A percentile compares a stretch with the other conserved stretches of the same genome.
Conservation (phyloP, 2,329 filamentous ascomycete genomes). For the Magnaporthales sp. region DNA sequence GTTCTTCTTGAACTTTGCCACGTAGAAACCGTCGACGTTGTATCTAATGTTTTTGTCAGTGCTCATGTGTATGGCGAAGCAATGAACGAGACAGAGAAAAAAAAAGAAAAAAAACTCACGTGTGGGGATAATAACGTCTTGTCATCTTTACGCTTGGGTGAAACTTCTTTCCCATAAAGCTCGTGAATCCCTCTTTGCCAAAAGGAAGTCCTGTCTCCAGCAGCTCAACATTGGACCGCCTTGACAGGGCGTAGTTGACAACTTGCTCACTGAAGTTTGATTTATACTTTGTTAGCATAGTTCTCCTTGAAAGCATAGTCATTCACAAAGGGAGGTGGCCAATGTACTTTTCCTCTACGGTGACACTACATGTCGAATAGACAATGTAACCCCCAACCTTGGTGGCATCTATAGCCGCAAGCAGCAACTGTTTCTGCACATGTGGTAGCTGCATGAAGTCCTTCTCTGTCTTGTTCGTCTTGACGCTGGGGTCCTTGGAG, state of each 20-base stretch:
- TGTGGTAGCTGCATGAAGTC: conserved; percentile 93
- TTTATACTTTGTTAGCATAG: conserved; percentile 3
- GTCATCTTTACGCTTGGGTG: conserved; percentile 77
- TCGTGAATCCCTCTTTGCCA: conserved; percentile 86
- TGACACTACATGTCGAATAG: conserved; percentile 94
- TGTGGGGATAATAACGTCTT: conserved; percentile 83
- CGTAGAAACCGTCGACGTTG: conserved; percentile 83
- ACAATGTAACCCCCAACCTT: conserved; percentile 94
- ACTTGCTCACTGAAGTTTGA: conserved; percentile 15
- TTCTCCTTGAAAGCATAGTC: not conserved
- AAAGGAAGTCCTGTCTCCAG: conserved; percentile 88
- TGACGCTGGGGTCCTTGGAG: conserved; percentile 90
- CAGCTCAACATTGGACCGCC: conserved; percentile 86
- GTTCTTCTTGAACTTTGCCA: conserved; percentile 93
- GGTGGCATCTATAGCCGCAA: conserved; percentile 89
- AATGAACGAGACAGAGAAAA: not conserved
- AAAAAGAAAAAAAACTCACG: conserved; percentile 5
- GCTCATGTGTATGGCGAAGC: not conserved
- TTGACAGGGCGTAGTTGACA: conserved; percentile 85
- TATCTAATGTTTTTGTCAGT: not conserved
- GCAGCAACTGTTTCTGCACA: conserved; percentile 85
- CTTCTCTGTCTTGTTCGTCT: conserved; percentile 94
- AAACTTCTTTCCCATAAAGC: conserved; percentile 86
- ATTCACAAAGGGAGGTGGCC: not conserved
- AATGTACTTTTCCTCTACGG: conserved; percentile 65